Base-by-base conservation (phyloP, 495 filamentous ascomycete genomes). In the Penicillium lagena region DNA sequence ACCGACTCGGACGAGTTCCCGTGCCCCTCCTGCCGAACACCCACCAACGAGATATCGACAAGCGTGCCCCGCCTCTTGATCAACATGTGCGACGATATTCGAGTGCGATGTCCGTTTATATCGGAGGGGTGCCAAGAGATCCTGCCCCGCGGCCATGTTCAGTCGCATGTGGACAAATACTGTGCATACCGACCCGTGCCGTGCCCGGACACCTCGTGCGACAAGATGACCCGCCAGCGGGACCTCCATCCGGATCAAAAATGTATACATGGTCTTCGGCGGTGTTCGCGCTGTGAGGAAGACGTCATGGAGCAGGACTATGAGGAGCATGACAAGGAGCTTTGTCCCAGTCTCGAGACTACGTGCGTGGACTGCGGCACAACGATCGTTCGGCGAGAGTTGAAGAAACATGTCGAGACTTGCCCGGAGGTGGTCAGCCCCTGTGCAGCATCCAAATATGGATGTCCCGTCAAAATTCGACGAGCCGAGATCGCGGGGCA, bases 81-180 rank as follows among this genome's bases (percentile, higher is more conserved):
- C 47, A 75, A 75, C 36, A 80, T 94, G 70, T 79, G 90, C 35
- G 86, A 93, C 52, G 86, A 83, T 44, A 73, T 95, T 14, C 57
- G 71, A 30, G 89, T 89, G 47, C 75, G 73, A 44, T 95, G 89
- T 61, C 86, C 87, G 0, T 81, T 82, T 36, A 58, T 55, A 7
- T 45, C 57, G 12, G 72, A 75, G 14, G 87, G 86, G 0, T 95
- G 89, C 63, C 58, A 67, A 27, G 70, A 81, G 31, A 59, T 78
- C 28, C 66, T 85, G 38, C 67, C 81, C 22, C 71, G 89, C 14
- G 79, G 81, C 36, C 76, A 87, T 50, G 71, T 93, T 35, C 75
- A 83, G 53, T 76, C 79, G 37, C 89, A 95, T 59, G 75, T 89
- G 37, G 73, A 83, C 40, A 82, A 80, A 46, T 85, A 89, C 56